Evolutionary conservation across 1,284 basidiomycete species (phyloP).

Genomic region (Exobasidium rhododendri): DNA sequence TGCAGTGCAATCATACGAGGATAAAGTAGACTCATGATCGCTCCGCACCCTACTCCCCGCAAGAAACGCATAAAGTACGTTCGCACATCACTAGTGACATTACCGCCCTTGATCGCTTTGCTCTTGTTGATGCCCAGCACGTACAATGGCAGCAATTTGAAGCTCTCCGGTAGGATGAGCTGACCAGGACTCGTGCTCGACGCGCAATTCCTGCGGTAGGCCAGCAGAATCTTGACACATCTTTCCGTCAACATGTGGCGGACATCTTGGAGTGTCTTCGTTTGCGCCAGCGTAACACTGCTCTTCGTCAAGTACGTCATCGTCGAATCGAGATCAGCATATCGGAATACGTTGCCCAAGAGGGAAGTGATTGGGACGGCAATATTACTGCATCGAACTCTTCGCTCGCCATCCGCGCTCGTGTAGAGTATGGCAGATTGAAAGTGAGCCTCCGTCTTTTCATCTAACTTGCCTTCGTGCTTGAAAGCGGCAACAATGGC

Average conservation of each 20-base stretch:
- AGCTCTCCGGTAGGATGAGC: constrained; percentile 89
- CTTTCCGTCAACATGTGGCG: constrained; percentile 80
- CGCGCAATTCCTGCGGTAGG: constrained; percentile 87
- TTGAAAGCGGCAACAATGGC: constrained; percentile 69
- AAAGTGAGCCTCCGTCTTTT: constrained; percentile 73
- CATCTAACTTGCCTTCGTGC: constrained; percentile 66
- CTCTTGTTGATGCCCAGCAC: constrained; percentile 80
- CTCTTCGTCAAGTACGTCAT: constrained; percentile 74
- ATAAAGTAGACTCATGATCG: constrained; percentile 77
- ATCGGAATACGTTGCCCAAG: constrained; percentile 87
- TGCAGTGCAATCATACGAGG: constrained; percentile 86
- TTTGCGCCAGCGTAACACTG: constrained; percentile 66
- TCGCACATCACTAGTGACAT: constrained; percentile 87
- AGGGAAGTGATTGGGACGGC: constrained; percentile 75
- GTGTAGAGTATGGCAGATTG: constrained; percentile 94
- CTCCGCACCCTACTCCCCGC: constrained; percentile 67
- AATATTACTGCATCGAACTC: constrained; percentile 82
- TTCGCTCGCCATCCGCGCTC: constrained; percentile 70
- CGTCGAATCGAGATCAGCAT: constrained; percentile 84
- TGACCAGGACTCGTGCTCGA: constrained; percentile 76
- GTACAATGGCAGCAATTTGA: constrained; percentile 82
- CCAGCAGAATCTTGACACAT: constrained; percentile 77
- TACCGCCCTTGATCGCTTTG: constrained; percentile 81
- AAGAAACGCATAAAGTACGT: constrained; percentile 79
- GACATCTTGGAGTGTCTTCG: constrained; percentile 72